These are phyloP conservation scores for Stephanodiscus minutulus DNA, from an alignment of 108 stramenopile genomes.

Conservation along the genomic window DNA sequence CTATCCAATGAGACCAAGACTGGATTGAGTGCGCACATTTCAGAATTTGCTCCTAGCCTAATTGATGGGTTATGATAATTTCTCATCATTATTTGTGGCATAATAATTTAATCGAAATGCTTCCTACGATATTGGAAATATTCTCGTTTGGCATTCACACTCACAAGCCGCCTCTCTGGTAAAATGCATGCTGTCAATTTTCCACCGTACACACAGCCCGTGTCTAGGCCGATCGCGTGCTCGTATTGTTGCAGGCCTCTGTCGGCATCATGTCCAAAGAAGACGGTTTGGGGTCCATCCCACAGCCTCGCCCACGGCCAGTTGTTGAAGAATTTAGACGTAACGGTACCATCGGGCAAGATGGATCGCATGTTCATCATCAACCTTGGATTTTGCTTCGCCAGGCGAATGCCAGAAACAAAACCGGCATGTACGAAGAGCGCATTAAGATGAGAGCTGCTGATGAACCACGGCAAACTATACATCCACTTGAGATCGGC, in stretches of 20 bases:
- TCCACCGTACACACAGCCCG: conserved; percentile 96
- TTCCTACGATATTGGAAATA: conserved; percentile 89
- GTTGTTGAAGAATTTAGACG: conserved; percentile 91
- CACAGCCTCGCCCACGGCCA: conserved; percentile 92
- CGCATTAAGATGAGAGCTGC: conserved; percentile 77
- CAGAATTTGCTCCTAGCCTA: too few species aligned
- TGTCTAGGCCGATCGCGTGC: conserved; percentile 92
- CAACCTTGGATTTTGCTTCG: conserved; percentile 71
- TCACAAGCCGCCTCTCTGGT: conserved; percentile 87
- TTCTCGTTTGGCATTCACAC: conserved; percentile 77
- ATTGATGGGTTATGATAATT: too few species aligned
- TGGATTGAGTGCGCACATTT: too few species aligned
- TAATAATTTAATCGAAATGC: conserved; percentile 69
- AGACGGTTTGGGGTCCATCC: conserved; percentile 92
- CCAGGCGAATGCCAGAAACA: conserved; percentile 76
- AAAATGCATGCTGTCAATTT: conserved; percentile 90
- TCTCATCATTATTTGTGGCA: background rate
- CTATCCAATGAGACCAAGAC: too few species aligned
- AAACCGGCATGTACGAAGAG: conserved; percentile 96
- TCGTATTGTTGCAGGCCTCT: conserved; percentile 91
- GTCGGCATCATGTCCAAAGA: conserved; percentile 96
- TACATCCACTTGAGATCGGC: conserved; percentile 91
- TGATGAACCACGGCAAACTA: conserved; percentile 90
- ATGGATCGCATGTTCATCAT: conserved; percentile 84
- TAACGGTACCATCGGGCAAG: conserved; percentile 87